Evolutionary conservation across 345 rosid genomes (phyloP), one percentile per base, ranked within the genome.

Genomic region (Corymbia maculata): DNA sequence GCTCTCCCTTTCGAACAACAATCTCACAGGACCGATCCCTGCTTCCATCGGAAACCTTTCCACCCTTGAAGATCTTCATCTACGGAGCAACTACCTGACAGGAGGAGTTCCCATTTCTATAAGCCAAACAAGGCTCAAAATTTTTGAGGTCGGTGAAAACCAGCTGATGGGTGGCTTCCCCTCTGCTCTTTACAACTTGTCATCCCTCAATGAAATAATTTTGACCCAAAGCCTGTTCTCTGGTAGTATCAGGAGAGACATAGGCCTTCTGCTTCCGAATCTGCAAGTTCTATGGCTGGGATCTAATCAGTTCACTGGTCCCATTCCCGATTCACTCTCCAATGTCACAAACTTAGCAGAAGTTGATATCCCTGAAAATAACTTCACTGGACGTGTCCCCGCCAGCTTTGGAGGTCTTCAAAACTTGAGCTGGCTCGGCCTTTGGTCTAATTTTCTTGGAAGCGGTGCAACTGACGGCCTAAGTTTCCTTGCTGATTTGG

Each of bases 151-250:
- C 0, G 13, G 86, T 75, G 8, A 8, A 42, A 90, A 90, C 57
- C 68, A 47, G 4, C 50, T 90, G 16, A 45, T 14, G 0, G 90
- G 91, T 82, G 36, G 45, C 24, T 86, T 90, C 51, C 91, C 91
- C 80, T 52, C 45, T 8, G 82, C 90, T 16, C 51, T 90, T 9
- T 90, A 88, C 88, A 90, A 88, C 84, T 85, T 85, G 59, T 86
- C 91, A 30, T 88, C 85, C 8, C 79, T 88, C 36, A 49, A 80
- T 14, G 45, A 22, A 30, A 21, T 90, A 13, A 59, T 5, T 45
- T 30, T 86, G 85, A 66, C 13, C 47, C 45, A 1, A 13, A 26
- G 84, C 52, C 50, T 9, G 22, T 88, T 90, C 15, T 84, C 32
- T 0, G 91, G 91, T 14, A 61, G 22, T 32, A 87, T 90, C 50